Conservation (phyloP, 768 basidiomycete genomes). For the Asterophora parasitica region DNA sequence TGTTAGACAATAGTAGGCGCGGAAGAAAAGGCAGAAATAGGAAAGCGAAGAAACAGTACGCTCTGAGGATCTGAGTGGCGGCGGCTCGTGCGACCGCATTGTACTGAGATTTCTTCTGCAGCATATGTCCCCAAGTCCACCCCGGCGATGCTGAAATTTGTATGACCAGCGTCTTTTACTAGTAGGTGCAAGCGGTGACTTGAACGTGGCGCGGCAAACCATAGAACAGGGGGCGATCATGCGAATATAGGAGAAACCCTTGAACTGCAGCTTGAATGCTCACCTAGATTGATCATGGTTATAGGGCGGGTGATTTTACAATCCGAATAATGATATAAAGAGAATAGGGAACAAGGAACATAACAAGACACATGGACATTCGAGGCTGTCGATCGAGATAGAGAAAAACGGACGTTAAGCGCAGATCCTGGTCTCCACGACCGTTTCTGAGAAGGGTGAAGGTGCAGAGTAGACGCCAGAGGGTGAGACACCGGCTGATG, state of each 20-base stretch:
- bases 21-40: no score
- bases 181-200: no score
- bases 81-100: no score
- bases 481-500: conserved; percentile 27
- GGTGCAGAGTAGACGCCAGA: conserved; percentile 29
- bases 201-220: no score
- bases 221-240: no score
- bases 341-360: neutral
- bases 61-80: no score
- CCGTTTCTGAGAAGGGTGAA: conserved; percentile 29
- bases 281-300: neutral
- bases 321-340: neutral
- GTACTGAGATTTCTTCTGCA: no score
- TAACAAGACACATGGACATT: neutral
- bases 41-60: no score
- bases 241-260: neutral
- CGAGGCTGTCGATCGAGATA: neutral
- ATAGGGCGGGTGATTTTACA: conserved; percentile 1
- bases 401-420: conserved; percentile 3
- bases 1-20: neutral
- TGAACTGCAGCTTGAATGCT: conserved; percentile 1
- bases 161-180: no score
- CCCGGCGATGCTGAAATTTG: no score
- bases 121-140: no score
- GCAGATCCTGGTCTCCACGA: conserved; percentile 24